A percentile compares a stretch with the other conserved stretches of the same genome.
phyloP scores from a whole-genome alignment of 2,329 filamentous ascomycete genomes.

The Didymella pinodella region DNA sequence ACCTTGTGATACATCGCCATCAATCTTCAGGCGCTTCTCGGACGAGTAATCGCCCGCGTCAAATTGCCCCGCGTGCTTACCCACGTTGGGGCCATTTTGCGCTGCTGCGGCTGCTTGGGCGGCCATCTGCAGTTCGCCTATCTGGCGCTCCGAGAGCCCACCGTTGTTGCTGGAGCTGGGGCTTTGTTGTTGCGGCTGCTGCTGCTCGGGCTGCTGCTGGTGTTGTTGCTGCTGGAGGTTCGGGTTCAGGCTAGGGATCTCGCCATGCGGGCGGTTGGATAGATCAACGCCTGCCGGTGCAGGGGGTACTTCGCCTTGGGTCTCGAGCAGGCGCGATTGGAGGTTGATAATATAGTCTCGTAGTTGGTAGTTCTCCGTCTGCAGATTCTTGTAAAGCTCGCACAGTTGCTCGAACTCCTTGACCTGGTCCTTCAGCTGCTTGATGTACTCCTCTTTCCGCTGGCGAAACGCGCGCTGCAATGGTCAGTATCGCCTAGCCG shows the following conservation, averaged over 20 bases:
- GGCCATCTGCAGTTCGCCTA: constrained; percentile 50
- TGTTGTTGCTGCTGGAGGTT: constrained; percentile 24
- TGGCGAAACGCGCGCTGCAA: constrained; percentile 90
- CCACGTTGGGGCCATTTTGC: constrained; percentile 43
- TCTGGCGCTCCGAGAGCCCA: constrained; percentile 49
- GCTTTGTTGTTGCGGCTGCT: constrained; percentile 33
- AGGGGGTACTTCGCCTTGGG: constrained; percentile 82
- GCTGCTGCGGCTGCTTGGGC: constrained; percentile 48
- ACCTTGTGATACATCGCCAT: constrained; percentile 45
- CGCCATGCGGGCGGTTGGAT: constrained; percentile 57
- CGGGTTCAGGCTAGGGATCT: constrained; percentile 36
- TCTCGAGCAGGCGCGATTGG: constrained; percentile 84
- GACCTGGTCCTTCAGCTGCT: constrained; percentile 94
- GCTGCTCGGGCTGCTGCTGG: constrained; percentile 30
- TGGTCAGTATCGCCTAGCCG: constrained; percentile 33
- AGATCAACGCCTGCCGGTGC: constrained; percentile 83
- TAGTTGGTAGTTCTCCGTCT: constrained; percentile 87
- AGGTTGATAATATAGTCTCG: constrained; percentile 92
- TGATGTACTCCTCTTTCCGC: constrained; percentile 97
- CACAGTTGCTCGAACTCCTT: constrained; percentile 80
- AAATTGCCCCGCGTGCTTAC: constrained; percentile 48
- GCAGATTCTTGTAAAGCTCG: constrained; percentile 78
- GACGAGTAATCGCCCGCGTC: constrained; percentile 40
- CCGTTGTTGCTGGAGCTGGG: constrained; percentile 40
- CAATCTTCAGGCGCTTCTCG: constrained; percentile 48